Percentiles rank a stretch among this genome's conserved stretches.
Conservation (phyloP, 495 filamentous ascomycete genomes). For the Parmelia sp. region DNA sequence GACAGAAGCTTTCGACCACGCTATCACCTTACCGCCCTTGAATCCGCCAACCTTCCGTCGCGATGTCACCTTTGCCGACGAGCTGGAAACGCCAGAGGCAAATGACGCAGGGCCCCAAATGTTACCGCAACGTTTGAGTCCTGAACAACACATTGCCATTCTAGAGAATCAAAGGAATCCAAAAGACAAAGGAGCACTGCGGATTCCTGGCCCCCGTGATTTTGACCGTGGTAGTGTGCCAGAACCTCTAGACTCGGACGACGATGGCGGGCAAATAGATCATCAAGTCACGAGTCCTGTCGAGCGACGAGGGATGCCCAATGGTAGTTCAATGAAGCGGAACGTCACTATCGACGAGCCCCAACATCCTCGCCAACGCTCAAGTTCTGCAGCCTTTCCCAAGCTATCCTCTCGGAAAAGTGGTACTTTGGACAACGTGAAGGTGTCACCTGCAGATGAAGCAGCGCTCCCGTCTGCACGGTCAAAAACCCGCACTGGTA, state of each 20-base stretch:
- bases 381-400: constrained; percentile 13
- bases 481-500: constrained; percentile 28
- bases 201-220: constrained; percentile 82
- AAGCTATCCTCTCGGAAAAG: constrained; percentile 20
- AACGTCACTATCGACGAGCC: constrained; percentile 47
- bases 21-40: background rate
- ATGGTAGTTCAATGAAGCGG: constrained; percentile 25
- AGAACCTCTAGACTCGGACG: constrained; percentile 49
- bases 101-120: constrained; percentile 34
- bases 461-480: constrained; percentile 12
- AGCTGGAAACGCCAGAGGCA: constrained; percentile 38
- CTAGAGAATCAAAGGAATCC: constrained; percentile 74
- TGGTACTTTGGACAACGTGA: constrained; percentile 12
- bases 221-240: constrained; percentile 74
- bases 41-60: constrained; percentile 20
- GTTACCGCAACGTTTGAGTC: constrained; percentile 48
- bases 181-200: constrained; percentile 63
- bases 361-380: constrained; percentile 27
- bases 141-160: constrained; percentile 79
- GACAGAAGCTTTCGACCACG: background rate
- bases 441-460: constrained; percentile 18
- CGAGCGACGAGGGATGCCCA: constrained; percentile 7
- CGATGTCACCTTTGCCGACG: constrained; percentile 58
- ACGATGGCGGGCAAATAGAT: constrained; percentile 23
- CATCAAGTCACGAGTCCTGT: constrained; percentile 18